Evolutionary conservation across 169 alveolate species (phyloP), one percentile per base, ranked within the genome.

Genomic region (Cryptosporidium sp.): DNA sequence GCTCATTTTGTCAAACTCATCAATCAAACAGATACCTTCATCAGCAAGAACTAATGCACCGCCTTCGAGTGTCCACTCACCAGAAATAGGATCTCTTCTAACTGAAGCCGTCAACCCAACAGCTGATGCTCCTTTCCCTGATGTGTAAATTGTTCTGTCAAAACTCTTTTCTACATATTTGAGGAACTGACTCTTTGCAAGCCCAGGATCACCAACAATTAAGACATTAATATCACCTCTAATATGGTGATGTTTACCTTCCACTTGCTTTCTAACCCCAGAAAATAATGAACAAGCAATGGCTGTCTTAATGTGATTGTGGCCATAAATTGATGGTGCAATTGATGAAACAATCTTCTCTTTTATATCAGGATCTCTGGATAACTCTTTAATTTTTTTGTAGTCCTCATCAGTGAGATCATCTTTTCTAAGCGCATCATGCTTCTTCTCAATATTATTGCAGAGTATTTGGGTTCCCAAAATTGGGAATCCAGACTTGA

Each of bases 1-100:
- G 70, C 98, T 98, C 99, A 99, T 99, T 93, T 99, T 99, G 92
- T 99, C 99, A 94, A 99, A 99, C 95, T 99, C 99, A 93, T 99
- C 99, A 69, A 99, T 99, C 85, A 98, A 93, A 92, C 99, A 99
- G 26, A 99, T 96, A 14, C 99, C 99, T 85, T 97, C 97, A 91
- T 98, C 99, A 21, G 99, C 99, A 58, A 98, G 92, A 84, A 96
- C 98, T 91, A 98, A 93, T 9, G 99, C 99, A 8, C 99, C 99
- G 29, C 99, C 99, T 93, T 98, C 99, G 69, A 99, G 94, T 42
- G 98, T 96, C 99, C 99, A 99, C 91, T 98, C 99, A 37, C 98
- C 96, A 0, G 99, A 95, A 23, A 97, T 93, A 42, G 99, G 98
- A 93, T 99, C 99, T 91, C 98, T 97, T 75, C 94, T 95, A 14